Percentiles rank a stretch among this genome's conserved stretches.
phyloP scores from a whole-genome alignment of 306 rosid species.

The Chamaecrista fasciculata region DNA sequence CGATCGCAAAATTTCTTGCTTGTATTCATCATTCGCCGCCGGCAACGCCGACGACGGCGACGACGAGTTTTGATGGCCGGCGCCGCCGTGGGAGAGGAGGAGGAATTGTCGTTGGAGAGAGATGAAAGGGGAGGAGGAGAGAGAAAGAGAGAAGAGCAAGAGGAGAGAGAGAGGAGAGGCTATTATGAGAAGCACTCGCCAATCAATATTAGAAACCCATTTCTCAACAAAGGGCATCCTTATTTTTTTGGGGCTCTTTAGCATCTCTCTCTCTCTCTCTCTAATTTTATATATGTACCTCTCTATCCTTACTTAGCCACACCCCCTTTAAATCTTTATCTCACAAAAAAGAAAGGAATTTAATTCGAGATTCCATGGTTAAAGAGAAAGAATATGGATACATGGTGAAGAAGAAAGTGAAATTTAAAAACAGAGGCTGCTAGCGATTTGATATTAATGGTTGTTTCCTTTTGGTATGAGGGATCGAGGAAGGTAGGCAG shows the following conservation, averaged over 20 bases:
- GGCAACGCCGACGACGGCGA: too few species aligned
- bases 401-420: too few species aligned
- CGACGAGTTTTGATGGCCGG: conserved; percentile 16
- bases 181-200: conserved; percentile 50
- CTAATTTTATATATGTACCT: too few species aligned
- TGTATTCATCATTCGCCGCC: conserved; percentile 11
- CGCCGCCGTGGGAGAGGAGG: background rate
- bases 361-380: too few species aligned
- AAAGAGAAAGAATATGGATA: too few species aligned
- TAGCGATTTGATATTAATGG: too few species aligned
- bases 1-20: conserved; percentile 52
- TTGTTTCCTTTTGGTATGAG: too few species aligned
- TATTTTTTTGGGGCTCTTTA: conserved; percentile 27
- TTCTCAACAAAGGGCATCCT: conserved; percentile 29
- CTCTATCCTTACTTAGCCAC: too few species aligned
- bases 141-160: conserved; percentile 33
- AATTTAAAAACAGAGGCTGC: too few species aligned
- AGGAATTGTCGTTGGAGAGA: conserved; percentile 39
- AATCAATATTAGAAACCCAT: conserved; percentile 41
- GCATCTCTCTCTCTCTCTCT: conserved; percentile 2
- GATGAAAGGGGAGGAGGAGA: conserved; percentile 32
- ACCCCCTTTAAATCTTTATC: too few species aligned
- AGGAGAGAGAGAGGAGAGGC: conserved; percentile 51
- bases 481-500: background rate
- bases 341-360: too few species aligned